Evolutionary conservation across 106 monocot species (phyloP), one percentile per base, ranked within the genome.

Genomic region (Apostasia ramifera): DNA sequence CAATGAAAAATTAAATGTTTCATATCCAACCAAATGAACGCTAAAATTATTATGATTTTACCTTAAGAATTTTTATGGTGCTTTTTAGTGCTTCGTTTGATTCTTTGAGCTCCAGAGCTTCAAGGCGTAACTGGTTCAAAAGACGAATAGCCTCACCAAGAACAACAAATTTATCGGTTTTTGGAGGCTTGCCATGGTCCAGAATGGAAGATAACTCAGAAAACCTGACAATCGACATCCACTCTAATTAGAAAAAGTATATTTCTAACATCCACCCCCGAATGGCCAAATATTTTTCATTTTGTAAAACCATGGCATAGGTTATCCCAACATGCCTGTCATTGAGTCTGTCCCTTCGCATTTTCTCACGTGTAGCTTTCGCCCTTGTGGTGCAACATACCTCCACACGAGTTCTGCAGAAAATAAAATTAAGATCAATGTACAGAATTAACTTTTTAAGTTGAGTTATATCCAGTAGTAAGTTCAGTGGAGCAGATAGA

Each of bases 351-450:
- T 86, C 83, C 63, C 86, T 80, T 63, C 86, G 66, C 77, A 83
- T 59, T 67, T 86, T 86, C 64, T 86, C 86, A 40, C 83, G 79
- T 42, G 76, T 83, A 73, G 86, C 86, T 70, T 86, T 86, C 67
- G 82, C 77, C 45, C 80, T 77, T 53, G 73, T 73, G 52, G 74
- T 67, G 44, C 83, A 82, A 70, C 76, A 70, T 26, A 80, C 80
- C 48, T 83, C 83, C 49, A 66, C 70, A 8, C 79, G 79, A 7
- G 58, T 58, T 48, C 86, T 86, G 79, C 40, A 14, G 47, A 69
- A 54, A 51, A 3, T 62, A 39, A 47, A 69, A 37, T 55, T 7
- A 40, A 70, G 60, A 26, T 26, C 26, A 26, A 26, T 26, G 26
- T 26, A 26, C 26, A 26, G 26, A 26, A 26, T 26, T 26, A 26